These are phyloP conservation scores for Plectranthus barbatus DNA, from an alignment of 257 asterid species.

Conservation along the genomic window DNA sequence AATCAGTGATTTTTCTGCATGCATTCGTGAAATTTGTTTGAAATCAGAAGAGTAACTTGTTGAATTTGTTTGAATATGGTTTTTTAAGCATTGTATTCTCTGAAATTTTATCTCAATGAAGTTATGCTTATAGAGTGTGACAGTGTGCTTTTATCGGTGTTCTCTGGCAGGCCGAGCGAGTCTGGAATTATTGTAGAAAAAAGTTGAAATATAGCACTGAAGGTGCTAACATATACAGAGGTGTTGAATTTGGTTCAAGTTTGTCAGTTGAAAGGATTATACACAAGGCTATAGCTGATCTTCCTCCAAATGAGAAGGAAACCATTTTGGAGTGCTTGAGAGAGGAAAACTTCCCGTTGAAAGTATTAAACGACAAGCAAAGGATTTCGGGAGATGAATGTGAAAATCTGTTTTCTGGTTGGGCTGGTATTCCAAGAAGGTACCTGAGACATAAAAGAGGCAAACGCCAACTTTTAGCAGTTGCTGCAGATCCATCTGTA, in stretches of 20 bases:
- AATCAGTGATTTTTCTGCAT: neutral
- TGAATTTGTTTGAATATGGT: neutral
- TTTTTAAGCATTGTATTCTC: neutral
- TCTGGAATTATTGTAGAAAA: conserved; percentile 36
- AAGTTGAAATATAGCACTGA: conserved; percentile 29
- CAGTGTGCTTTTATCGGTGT: neutral
- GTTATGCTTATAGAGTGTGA: neutral
- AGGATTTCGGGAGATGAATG: conserved; percentile 12
- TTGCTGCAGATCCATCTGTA: conserved; percentile 4
- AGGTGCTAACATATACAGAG: conserved; percentile 2
- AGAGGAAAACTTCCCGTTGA: conserved; percentile 13
- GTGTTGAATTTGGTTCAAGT: conserved; percentile 19
- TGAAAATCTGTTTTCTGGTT: conserved; percentile 25
- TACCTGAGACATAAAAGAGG: conserved; percentile 29
- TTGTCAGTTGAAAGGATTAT: conserved; percentile 22
- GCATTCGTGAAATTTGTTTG: too few species aligned
- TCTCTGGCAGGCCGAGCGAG: conserved; percentile 37
- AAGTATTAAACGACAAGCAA: conserved; percentile 3
- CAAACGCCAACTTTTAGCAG: neutral
- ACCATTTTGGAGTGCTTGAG: conserved; percentile 34
- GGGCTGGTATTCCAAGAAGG: conserved; percentile 51
- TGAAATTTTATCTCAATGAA: neutral
- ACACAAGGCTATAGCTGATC: conserved; percentile 29
- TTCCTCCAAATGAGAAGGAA: conserved; percentile 28
- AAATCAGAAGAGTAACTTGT: neutral